Conservation (phyloP, 164 flowering plant genomes). For the Stephania yunnanensis region DNA sequence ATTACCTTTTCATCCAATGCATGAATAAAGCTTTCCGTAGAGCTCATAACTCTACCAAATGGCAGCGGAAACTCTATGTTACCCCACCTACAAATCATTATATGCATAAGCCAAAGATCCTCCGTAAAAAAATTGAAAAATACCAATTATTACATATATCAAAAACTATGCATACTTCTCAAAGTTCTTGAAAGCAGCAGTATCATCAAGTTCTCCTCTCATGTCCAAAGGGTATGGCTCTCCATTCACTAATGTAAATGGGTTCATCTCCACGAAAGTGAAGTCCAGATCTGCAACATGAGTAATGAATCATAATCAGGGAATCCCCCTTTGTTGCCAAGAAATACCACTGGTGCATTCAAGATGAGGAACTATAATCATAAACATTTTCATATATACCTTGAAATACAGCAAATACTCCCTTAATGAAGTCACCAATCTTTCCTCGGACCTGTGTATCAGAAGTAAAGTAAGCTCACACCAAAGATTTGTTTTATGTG, state of each 20-base stretch:
- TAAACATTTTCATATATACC: conserved; percentile 33
- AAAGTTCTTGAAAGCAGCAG: conserved; percentile 98
- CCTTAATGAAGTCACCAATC: conserved; percentile 64
- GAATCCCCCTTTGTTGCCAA: not conserved
- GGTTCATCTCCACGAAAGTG: conserved; percentile 98
- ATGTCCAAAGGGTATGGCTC: conserved; percentile 98
- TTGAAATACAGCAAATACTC: conserved; percentile 49
- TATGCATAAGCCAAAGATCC: conserved; percentile 4
- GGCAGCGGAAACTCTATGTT: conserved; percentile 83
- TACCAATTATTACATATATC: not conserved
- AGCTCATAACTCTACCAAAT: conserved; percentile 86
- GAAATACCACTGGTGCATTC: not conserved
- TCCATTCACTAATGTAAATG: conserved; percentile 84
- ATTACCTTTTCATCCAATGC: conserved; percentile 86
- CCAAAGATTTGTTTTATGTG: not conserved
- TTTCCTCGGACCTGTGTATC: not conserved
- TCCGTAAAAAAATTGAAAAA: not conserved
- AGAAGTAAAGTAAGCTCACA: not conserved
- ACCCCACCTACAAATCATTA: conserved; percentile 62
- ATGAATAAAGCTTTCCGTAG: conserved; percentile 81
- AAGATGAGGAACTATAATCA: not conserved
- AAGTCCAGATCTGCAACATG: conserved; percentile 76
- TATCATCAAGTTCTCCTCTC: conserved; percentile 99
- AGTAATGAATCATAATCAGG: conserved; percentile 1
- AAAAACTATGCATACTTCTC: conserved; percentile 49